Base-by-base conservation (phyloP, 495 filamentous ascomycete species). In the Tuber calosporum region DNA sequence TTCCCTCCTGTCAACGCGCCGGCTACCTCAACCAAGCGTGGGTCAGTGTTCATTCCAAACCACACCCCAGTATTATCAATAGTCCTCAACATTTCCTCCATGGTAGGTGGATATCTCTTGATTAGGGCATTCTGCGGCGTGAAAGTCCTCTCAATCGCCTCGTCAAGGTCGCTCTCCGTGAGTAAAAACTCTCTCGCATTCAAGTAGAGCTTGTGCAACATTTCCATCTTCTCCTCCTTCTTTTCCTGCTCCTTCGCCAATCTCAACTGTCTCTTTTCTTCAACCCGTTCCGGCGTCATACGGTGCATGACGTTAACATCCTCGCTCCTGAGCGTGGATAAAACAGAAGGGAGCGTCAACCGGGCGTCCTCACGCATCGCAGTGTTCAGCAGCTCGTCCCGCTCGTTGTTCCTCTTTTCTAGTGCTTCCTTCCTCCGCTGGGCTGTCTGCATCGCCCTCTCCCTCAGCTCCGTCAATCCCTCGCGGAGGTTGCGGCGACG, bases 1-100 rank as follows among this genome's bases (percentile, higher is more conserved):
- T 89, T 91, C 71, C 88, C 90, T 19, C 90, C 90, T 40, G 88
- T 91, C 75, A 92, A 83, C 80, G 86, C 83, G 81, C 90, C 90
- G 34, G 85, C 87, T 75, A 91, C 85, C 82, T 86, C 85, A 84
- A 85, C 86, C 74, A 90, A 83, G 82, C 89, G 86, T 73, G 71
- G 75, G 53, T 86, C 84, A 78, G 85, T 84, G 67, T 83, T 82
- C 26, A 58, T 78, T 71, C 82, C 77, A 58, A 73, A 81, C 26
- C 73, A 73, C 39, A 74, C 76, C 13, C 68, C 70, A n/a, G 73
- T 81, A 42, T 76, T 77, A 36, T 78, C 73, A 70, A 73, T 76
- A 68, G 80, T 75, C 69, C 78, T 72, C 72, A 87, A 72, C 82
- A 85, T 82, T 70, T 87, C 83, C 79, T 81, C 75, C 37, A 89